phyloP scores from a whole-genome alignment of 1,284 basidiomycete genomes.

The Fomitiporia mediterranea region DNA sequence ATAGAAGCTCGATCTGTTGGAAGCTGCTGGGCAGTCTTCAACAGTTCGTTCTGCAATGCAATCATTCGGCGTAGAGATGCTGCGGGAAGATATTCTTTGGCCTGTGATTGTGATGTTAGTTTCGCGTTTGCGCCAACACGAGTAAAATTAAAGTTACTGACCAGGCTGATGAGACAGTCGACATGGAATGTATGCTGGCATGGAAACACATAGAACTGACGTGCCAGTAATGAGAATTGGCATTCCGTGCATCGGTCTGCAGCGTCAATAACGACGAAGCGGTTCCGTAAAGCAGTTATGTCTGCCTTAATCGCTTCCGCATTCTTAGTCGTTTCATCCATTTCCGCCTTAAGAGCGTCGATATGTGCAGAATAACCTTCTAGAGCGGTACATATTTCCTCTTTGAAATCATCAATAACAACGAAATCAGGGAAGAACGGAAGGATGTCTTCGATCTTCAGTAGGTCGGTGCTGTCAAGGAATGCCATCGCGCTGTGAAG shows the following conservation, averaged over 20 bases:
- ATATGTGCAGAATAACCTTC: slow-evolving; percentile 94
- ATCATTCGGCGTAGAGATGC: slow-evolving; percentile 79
- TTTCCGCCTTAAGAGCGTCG: slow-evolving; percentile 86
- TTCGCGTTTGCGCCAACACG: neutral
- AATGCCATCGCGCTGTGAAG: slow-evolving; percentile 86
- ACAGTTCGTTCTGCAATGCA: slow-evolving; percentile 76
- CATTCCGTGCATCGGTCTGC: slow-evolving; percentile 87
- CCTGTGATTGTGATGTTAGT: slow-evolving; percentile 51
- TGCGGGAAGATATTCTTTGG: slow-evolving; percentile 84
- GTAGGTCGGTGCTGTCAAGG: slow-evolving; percentile 87
- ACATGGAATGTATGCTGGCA: slow-evolving; percentile 96
- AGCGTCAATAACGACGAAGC: slow-evolving; percentile 92
- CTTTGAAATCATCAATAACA: slow-evolving; percentile 99
- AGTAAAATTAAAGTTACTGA: slow-evolving; percentile 38
- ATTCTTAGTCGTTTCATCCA: slow-evolving; percentile 92
- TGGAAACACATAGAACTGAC: slow-evolving; percentile 98
- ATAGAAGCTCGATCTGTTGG: slow-evolving; percentile 33
- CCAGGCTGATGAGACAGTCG: slow-evolving; percentile 89
- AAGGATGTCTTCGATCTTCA: slow-evolving; percentile 98
- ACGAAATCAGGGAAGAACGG: slow-evolving; percentile 99
- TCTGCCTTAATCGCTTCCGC: slow-evolving; percentile 94
- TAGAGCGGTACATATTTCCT: slow-evolving; percentile 94
- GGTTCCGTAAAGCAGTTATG: slow-evolving; percentile 77
- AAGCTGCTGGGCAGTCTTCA: slow-evolving; percentile 45
- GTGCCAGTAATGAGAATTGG: slow-evolving; percentile 65